phyloP scores from a whole-genome alignment of 768 basidiomycete species.

The Trametes elegans region DNA sequence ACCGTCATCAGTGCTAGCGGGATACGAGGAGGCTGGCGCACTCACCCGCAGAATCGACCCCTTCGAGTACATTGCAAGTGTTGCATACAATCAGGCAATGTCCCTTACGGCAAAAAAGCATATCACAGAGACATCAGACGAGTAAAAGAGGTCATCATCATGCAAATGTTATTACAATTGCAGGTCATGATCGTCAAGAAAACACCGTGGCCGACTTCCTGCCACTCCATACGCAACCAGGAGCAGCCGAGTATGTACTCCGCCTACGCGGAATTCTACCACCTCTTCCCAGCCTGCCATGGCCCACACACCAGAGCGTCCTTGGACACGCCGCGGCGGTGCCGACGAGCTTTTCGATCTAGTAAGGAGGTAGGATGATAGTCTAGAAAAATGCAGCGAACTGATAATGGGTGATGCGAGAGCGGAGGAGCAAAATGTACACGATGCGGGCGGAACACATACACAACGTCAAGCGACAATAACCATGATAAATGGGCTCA shows the following conservation, averaged over 20 bases:
- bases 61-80: too few species aligned
- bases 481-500: conserved; percentile 16
- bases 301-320: background rate
- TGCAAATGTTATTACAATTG: conserved; percentile 14
- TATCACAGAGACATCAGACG: too few species aligned
- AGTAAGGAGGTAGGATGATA: background rate
- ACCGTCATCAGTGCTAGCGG: too few species aligned
- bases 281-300: background rate
- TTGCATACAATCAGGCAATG: background rate
- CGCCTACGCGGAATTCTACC: background rate
- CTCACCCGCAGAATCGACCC: too few species aligned
- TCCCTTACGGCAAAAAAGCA: background rate
- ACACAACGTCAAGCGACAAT: background rate
- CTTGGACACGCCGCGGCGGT: background rate
- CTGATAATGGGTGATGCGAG: conserved; percentile 2
- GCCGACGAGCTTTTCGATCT: conserved; percentile 3
- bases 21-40: too few species aligned
- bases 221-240: background rate
- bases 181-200: conserved; percentile 15
- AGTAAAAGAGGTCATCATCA: background rate
- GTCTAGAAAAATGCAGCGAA: conserved; percentile 10
- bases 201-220: conserved; percentile 3
- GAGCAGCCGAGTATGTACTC: background rate
- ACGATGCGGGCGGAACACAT: conserved; percentile 6
- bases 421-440: conserved; percentile 11